Conservation (phyloP, 345 rosid genomes). For the Punica granatum region DNA sequence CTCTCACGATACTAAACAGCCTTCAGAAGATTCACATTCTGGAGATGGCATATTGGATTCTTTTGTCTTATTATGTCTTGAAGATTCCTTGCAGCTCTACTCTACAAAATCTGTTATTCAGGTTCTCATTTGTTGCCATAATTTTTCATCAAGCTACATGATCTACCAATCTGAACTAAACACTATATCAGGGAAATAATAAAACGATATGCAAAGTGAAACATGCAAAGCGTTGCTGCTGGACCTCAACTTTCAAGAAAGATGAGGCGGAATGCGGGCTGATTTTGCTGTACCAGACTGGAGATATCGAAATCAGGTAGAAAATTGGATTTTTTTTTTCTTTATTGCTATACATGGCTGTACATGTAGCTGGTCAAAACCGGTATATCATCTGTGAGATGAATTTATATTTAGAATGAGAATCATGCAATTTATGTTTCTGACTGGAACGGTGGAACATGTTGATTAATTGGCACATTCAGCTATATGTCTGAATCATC, state of each 20-base stretch:
- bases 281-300: slow-evolving; percentile 56
- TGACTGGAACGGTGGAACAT: not conserved
- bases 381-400: not conserved
- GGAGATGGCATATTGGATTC: slow-evolving; percentile 23
- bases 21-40: slow-evolving; percentile 22
- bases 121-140: slow-evolving; percentile 30
- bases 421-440: not conserved
- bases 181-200: slow-evolving; percentile 39
- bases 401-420: not conserved
- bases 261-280: slow-evolving; percentile 41
- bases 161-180: slow-evolving; percentile 17
- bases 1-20: slow-evolving; percentile 16
- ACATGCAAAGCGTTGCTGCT: slow-evolving; percentile 59
- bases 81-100: slow-evolving; percentile 51
- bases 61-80: slow-evolving; percentile 50
- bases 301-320: slow-evolving; percentile 72
- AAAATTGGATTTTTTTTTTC: not conserved
- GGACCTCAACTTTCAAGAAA: slow-evolving; percentile 57
- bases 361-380: not conserved
- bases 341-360: not conserved
- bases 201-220: slow-evolving; percentile 38
- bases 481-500: not conserved
- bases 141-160: slow-evolving; percentile 7
- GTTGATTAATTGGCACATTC: slow-evolving; percentile 1
- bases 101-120: slow-evolving; percentile 47